Base-by-base conservation (phyloP, 2,329 filamentous ascomycete species). In the Pseudogymnoascus sp. region DNA sequence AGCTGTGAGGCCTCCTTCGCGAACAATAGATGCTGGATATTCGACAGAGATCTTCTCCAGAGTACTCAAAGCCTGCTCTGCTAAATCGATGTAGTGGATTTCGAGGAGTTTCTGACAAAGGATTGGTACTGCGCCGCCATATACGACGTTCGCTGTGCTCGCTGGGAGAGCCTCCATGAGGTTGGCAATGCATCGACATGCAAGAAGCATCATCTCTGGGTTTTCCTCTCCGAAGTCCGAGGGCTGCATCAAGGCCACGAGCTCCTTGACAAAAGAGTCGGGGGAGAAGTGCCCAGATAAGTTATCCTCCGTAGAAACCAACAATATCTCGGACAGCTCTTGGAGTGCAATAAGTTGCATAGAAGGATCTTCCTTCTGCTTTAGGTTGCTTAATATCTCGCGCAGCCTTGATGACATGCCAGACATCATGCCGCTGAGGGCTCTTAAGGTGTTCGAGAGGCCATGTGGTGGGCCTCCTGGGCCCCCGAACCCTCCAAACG, bases 41-140 rank as follows among this genome's bases (percentile, higher is more conserved):
- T 99, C 94, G 61, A 93, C 85, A 0, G 94, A 99, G 58, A 99
- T 97, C 76, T 97, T 99, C 72, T 97, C 92, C 60, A 99, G 79
- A 0, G 94, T 99, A 77, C 91, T 99, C 58, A 99, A 78, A 62
- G 94, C 91, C 76, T 99, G 95, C 75, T 99, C 94, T 37, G 95
- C 95, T 60, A 99, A 80, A 73, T 99, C 94, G 72, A 99, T 99
- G 73, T 93, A 99, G 64, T 93, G 88, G 50, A 97, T 97, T 74
- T 97, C 92, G 63, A 97, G 80, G 30, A 99, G 80, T 75, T 97
- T 99, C 71, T 93, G 90, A 75, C 94, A 97, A 25, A 99, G 78
- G 11, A 99, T 86, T 2, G 94, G 92, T 4, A 99, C 94, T 34
- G 94, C 94, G 58, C 91, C 91, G n/a, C 92, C 93, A 71, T 97